A percentile compares a stretch with the other conserved stretches of the same genome.
Conservation (phyloP, 1,284 basidiomycete genomes). For the Butyriboletus appendiculatus region DNA sequence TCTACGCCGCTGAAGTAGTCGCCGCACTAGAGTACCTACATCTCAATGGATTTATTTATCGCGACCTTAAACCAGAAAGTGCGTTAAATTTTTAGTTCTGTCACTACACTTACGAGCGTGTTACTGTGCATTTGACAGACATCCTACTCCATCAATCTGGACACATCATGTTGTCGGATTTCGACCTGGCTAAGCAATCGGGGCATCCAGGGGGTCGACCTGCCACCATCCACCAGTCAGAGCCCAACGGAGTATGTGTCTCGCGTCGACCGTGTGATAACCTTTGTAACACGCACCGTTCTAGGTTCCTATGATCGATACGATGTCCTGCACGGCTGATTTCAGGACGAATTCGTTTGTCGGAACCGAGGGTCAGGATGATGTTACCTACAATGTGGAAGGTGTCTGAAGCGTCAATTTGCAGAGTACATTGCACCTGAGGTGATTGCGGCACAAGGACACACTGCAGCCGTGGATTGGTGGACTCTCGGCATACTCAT, state of each 20-base stretch:
- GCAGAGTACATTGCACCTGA: slow-evolving; percentile 98
- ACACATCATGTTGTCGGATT: slow-evolving; percentile 99
- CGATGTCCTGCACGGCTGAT: slow-evolving; percentile 95
- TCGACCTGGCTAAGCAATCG: slow-evolving; percentile 97
- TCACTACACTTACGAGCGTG: slow-evolving; percentile 5
- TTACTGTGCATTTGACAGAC: slow-evolving; percentile 52
- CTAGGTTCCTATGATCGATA: slow-evolving; percentile 90
- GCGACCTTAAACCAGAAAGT: slow-evolving; percentile 99
- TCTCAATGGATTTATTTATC: slow-evolving; percentile 99
- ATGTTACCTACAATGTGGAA: slow-evolving; percentile 23
- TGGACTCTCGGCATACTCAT: slow-evolving; percentile 99
- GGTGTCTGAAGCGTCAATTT: slow-evolving; percentile 24
- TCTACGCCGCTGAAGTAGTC: slow-evolving; percentile 98
- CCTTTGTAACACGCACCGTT: slow-evolving; percentile 19
- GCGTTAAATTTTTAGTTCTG: slow-evolving; percentile 38
- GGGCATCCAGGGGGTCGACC: slow-evolving; percentile 85
- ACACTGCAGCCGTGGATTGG: slow-evolving; percentile 99
- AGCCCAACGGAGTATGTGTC: slow-evolving; percentile 79
- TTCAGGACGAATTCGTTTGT: slow-evolving; percentile 99
- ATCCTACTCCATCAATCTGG: slow-evolving; percentile 98
- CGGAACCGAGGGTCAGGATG: slow-evolving; percentile 86
- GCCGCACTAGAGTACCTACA: slow-evolving; percentile 98
- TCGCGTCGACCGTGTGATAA: slow-evolving; percentile 10
- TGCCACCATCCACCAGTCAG: slow-evolving; percentile 86
- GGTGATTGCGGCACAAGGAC: slow-evolving; percentile 96